phyloP scores from a whole-genome alignment of 192 early-diverging fungal genomes.

The Linderina pennispora region DNA sequence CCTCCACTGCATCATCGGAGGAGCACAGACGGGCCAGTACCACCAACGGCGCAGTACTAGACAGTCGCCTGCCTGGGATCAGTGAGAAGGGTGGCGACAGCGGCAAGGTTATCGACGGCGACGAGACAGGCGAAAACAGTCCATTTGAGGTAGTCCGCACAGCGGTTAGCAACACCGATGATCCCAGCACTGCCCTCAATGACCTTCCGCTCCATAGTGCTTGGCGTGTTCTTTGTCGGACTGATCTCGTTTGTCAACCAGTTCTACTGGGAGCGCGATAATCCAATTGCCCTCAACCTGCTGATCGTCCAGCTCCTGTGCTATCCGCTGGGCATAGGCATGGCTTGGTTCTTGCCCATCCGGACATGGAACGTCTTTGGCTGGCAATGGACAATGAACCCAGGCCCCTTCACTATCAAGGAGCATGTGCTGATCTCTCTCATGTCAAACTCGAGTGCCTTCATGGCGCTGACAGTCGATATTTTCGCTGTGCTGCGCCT shows the following conservation, averaged over 20 bases:
- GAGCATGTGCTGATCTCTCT: slow-evolving; percentile 83
- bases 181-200: slow-evolving; percentile 56
- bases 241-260: slow-evolving; percentile 67
- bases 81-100: too few species aligned
- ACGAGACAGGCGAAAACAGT: slow-evolving; percentile 19
- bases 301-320: slow-evolving; percentile 68
- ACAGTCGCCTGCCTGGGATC: too few species aligned
- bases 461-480: slow-evolving; percentile 67
- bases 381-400: slow-evolving; percentile 59
- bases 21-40: too few species aligned
- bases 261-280: slow-evolving; percentile 84
- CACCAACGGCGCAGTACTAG: too few species aligned
- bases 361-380: slow-evolving; percentile 46
- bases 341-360: slow-evolving; percentile 59
- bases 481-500: slow-evolving; percentile 61
- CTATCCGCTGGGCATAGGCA: slow-evolving; percentile 66
- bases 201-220: slow-evolving; percentile 67
- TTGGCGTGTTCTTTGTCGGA: slow-evolving; percentile 62
- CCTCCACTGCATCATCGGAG: too few species aligned
- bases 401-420: slow-evolving; percentile 84
- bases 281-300: slow-evolving; percentile 64
- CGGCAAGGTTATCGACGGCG: too few species aligned
- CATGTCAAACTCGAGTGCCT: slow-evolving; percentile 68
- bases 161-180: slow-evolving; percentile 60
- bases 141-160: slow-evolving; percentile 70